These are phyloP conservation scores for Lepidium aucheri DNA, from an alignment of 345 rosid species.

Conservation along the genomic window DNA sequence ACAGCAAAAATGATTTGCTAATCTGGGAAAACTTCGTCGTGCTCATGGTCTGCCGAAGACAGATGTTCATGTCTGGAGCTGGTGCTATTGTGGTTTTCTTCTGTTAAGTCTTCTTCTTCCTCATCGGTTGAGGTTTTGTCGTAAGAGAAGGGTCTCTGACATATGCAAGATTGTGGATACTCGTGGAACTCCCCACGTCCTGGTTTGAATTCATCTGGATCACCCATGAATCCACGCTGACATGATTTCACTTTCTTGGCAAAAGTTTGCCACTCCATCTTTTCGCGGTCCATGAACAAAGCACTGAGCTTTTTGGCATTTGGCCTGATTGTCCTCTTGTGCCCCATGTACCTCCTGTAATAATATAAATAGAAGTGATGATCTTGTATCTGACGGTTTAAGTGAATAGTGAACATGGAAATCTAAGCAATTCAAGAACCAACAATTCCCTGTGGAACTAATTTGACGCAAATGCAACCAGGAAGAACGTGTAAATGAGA, in stretches of 20 bases:
- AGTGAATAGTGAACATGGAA: not conserved
- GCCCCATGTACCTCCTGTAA: constrained; percentile 88
- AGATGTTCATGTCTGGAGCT: constrained; percentile 14
- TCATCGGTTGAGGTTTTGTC: constrained; percentile 18
- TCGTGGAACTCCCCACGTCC: constrained; percentile 92
- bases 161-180: constrained; percentile 74
- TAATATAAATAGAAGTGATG: not conserved
- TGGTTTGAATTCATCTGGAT: constrained; percentile 80
- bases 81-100: constrained; percentile 21
- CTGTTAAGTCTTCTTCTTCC: constrained; percentile 20
- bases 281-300: constrained; percentile 54
- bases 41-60: constrained; percentile 25
- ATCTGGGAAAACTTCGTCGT: constrained; percentile 34
- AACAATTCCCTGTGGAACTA: not conserved
- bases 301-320: constrained; percentile 84
- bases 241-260: constrained; percentile 74
- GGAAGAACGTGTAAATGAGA: not conserved
- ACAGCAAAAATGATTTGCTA: constrained; percentile 8
- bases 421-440: not conserved
- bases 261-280: constrained; percentile 77
- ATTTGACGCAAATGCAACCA: not conserved
- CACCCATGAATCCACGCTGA: constrained; percentile 98
- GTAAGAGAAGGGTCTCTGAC: constrained; percentile 45
- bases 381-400: not conserved
- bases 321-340: constrained; percentile 92